Evolutionary conservation across 1,284 basidiomycete species (phyloP).

Genomic region (Testicularia cyperi): DNA sequence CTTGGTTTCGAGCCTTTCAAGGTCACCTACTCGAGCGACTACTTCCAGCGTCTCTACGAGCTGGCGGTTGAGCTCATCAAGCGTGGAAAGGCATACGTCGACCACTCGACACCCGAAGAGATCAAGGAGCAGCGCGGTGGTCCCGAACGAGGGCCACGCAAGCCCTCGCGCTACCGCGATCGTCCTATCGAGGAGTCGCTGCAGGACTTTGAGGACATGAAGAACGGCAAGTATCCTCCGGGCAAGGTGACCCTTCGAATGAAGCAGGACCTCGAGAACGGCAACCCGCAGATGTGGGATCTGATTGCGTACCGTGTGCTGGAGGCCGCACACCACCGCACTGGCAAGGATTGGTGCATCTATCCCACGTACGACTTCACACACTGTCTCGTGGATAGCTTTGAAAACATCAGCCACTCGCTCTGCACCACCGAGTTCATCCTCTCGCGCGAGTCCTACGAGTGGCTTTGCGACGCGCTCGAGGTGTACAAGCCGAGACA

Average conservation of each 20-base stretch:
- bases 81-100: constrained; percentile 90
- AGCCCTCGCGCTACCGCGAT: constrained; percentile 81
- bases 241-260: constrained; percentile 91
- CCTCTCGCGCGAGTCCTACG: constrained; percentile 93
- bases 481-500: constrained; percentile 98
- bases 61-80: constrained; percentile 88
- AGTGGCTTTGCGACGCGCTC: constrained; percentile 96
- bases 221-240: constrained; percentile 81
- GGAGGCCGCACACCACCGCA: constrained; percentile 87
- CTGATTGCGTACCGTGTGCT: constrained; percentile 93
- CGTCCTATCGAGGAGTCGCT: constrained; percentile 83
- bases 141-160: constrained; percentile 78
- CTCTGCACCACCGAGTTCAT: constrained; percentile 97
- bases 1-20: constrained; percentile 97
- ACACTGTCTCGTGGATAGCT: constrained; percentile 96
- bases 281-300: constrained; percentile 99
- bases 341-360: constrained; percentile 78
- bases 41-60: constrained; percentile 85
- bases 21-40: constrained; percentile 98
- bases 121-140: constrained; percentile 83
- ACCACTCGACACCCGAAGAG: constrained; percentile 91
- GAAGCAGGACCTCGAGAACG: constrained; percentile 86
- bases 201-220: constrained; percentile 88
- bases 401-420: constrained; percentile 98
- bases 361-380: constrained; percentile 99